phyloP scores from a whole-genome alignment of 768 basidiomycete species.

The Dioszegia crocea region DNA sequence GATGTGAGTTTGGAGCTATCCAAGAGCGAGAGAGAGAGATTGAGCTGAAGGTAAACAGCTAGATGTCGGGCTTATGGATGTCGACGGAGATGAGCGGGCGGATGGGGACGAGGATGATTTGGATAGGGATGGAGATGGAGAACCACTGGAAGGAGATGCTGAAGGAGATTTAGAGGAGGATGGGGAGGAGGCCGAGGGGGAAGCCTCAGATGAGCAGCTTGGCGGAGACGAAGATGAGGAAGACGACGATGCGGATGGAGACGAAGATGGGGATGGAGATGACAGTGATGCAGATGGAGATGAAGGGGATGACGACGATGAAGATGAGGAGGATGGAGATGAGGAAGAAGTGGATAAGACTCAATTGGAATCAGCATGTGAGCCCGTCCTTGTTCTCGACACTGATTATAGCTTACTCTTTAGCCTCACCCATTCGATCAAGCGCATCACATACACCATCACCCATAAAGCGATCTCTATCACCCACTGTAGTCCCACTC shows the following conservation, averaged over 20 bases:
- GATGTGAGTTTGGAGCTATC: constrained; percentile 57
- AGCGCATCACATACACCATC: neutral
- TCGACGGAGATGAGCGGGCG: constrained; percentile 33
- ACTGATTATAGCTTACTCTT: too few species aligned
- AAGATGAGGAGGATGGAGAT: neutral
- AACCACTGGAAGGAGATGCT: constrained; percentile 26
- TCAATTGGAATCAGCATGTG: too few species aligned
- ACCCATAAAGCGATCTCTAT: neutral
- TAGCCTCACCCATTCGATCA: too few species aligned
- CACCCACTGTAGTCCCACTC: constrained; percentile 11
- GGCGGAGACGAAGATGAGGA: constrained; percentile 18
- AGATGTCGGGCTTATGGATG: neutral
- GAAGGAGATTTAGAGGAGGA: constrained; percentile 21
- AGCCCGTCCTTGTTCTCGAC: too few species aligned
- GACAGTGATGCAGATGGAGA: constrained; percentile 30
- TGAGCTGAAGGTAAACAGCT: too few species aligned
- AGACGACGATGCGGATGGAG: neutral
- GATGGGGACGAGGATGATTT: constrained; percentile 35
- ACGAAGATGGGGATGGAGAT: constrained; percentile 6
- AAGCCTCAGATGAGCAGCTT: constrained; percentile 50
- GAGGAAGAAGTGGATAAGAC: constrained; percentile 25
- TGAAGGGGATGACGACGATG: constrained; percentile 34
- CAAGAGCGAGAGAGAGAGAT: neutral
- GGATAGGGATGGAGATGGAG: constrained; percentile 55
- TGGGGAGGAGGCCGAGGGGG: constrained; percentile 50